Evolutionary conservation across 192 early-diverging fungal genomes (phyloP).

Genomic region (Thamnidium elegans): DNA sequence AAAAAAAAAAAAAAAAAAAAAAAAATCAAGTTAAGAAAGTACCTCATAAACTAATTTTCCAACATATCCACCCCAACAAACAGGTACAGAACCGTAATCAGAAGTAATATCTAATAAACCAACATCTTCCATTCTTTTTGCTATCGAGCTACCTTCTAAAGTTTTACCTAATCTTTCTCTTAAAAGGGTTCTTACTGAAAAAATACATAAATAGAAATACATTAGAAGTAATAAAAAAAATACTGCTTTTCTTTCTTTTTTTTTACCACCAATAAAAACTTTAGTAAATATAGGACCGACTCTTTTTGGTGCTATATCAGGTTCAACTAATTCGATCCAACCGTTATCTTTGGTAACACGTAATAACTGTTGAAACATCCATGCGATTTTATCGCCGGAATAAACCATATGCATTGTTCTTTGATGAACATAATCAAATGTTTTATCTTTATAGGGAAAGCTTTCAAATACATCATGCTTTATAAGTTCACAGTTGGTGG

Average conservation of each 20-base stretch:
- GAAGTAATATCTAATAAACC: slow-evolving; percentile 9
- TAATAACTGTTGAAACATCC: neutral
- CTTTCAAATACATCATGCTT: slow-evolving; percentile 5
- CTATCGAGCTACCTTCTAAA: neutral
- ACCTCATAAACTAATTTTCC: slow-evolving; percentile 26
- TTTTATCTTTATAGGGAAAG: neutral
- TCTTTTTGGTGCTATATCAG: slow-evolving; percentile 11
- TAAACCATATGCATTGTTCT: slow-evolving; percentile 15
- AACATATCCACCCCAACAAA: slow-evolving; percentile 30
- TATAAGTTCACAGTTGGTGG: neutral
- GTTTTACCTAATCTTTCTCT: neutral
- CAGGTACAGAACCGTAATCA: slow-evolving; percentile 23
- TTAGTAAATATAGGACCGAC: slow-evolving; percentile 16
- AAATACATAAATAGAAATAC: neutral
- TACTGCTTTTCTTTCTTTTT: neutral
- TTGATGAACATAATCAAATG: slow-evolving; percentile 24
- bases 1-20: neutral
- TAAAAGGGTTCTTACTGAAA: neutral
- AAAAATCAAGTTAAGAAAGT: too few relatives aligned
- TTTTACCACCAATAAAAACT: neutral
- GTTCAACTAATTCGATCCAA: slow-evolving; percentile 20
- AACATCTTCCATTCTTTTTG: neutral
- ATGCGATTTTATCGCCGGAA: neutral
- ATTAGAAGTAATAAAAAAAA: neutral
- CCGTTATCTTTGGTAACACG: slow-evolving; percentile 19